These are phyloP conservation scores for Colletotrichum horii DNA, from an alignment of 2,329 filamentous ascomycete species.

Conservation along the genomic window DNA sequence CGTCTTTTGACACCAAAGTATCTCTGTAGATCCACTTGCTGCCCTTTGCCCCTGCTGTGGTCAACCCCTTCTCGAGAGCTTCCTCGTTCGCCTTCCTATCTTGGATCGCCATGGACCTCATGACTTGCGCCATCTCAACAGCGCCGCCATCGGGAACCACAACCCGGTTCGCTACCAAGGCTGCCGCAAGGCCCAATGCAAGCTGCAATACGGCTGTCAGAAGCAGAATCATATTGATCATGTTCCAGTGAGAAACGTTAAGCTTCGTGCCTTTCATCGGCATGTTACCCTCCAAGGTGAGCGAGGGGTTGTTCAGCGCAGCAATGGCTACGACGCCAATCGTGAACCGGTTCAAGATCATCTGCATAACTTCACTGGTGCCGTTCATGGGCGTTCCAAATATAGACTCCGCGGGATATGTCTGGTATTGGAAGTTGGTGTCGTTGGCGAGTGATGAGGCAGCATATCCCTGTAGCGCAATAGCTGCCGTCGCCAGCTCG, in stretches of 20 bases:
- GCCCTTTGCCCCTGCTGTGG: not conserved
- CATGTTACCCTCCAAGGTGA: constrained; percentile 30
- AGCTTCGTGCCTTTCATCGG: constrained; percentile 36
- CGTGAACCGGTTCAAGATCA: constrained; percentile 38
- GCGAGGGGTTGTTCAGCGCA: constrained; percentile 31
- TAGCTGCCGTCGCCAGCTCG: constrained; percentile 37
- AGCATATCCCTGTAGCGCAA: constrained; percentile 45
- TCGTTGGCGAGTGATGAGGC: constrained; percentile 25
- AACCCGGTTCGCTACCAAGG: constrained; percentile 30
- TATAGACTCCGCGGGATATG: constrained; percentile 45
- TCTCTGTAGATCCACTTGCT: constrained; percentile 20
- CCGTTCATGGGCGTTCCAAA: constrained; percentile 41
- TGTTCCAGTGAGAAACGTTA: constrained; percentile 35
- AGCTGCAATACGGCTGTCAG: constrained; percentile 36
- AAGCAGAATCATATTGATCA: constrained; percentile 35
- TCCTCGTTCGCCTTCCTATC: not conserved
- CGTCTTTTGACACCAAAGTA: not conserved
- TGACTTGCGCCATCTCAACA: constrained; percentile 20
- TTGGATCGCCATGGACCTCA: constrained; percentile 18
- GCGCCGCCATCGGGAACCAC: constrained; percentile 24
- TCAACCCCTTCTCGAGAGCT: not conserved
- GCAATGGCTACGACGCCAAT: constrained; percentile 38
- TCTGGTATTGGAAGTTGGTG: constrained; percentile 37
- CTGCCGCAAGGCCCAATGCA: constrained; percentile 26
- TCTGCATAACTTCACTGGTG: constrained; percentile 35